Conservation (phyloP, 768 basidiomycete species). For the Candolleomyces eurysporus region DNA sequence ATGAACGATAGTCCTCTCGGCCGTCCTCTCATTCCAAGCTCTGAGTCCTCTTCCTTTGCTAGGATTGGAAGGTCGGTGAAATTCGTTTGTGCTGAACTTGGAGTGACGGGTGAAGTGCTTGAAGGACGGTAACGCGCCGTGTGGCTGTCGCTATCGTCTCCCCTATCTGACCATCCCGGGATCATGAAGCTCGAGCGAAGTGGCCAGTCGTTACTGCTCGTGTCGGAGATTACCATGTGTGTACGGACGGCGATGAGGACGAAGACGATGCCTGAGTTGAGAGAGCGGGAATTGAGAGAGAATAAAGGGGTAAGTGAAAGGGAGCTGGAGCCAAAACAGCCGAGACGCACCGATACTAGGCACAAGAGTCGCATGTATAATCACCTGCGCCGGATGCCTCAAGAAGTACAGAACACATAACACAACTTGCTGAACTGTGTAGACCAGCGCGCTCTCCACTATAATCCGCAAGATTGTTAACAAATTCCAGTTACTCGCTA, state of each 20-base stretch:
- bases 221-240: constrained; percentile 10
- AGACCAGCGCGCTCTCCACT: constrained; percentile 29
- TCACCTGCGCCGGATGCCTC: constrained; percentile 22
- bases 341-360: constrained; percentile 26
- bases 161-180: not conserved
- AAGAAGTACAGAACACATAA: constrained; percentile 26
- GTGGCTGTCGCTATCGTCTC: not conserved
- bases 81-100: constrained; percentile 1
- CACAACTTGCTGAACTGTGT: constrained; percentile 25
- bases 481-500: constrained; percentile 9
- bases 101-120: not conserved
- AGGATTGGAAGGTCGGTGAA: not conserved
- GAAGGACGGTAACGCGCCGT: not conserved
- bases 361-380: constrained; percentile 26
- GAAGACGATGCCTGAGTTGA: constrained; percentile 25
- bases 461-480: constrained; percentile 24
- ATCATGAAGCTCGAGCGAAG: constrained; percentile 6
- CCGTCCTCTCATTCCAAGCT: not conserved
- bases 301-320: not conserved
- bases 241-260: constrained; percentile 27
- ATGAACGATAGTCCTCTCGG: not conserved
- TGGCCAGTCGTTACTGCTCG: not conserved
- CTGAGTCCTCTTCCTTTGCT: not conserved
- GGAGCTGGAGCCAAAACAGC: not conserved
- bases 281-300: not conserved